Evolutionary conservation across 2,329 filamentous ascomycete genomes (phyloP).

Genomic region (Colletotrichum sp.): DNA sequence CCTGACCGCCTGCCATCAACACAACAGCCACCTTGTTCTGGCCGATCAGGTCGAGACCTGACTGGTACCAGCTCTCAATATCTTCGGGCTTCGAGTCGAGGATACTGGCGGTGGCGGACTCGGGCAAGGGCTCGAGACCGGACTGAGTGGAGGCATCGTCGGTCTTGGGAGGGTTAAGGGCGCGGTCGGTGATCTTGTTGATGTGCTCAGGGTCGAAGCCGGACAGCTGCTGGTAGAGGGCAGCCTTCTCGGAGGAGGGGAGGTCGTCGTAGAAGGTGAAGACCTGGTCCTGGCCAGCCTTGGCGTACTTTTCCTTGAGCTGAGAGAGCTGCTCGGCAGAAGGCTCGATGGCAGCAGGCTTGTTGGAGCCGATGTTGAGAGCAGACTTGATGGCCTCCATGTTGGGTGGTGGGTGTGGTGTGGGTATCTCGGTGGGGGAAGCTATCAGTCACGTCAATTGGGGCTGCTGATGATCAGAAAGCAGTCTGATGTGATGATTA

Average conservation of each 20-base stretch:
- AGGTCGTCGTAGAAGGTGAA: conserved; percentile 87
- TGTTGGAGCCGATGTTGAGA: conserved; percentile 40
- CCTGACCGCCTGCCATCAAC: conserved; percentile 96
- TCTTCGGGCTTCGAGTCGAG: conserved; percentile 84
- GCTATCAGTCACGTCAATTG: neutral
- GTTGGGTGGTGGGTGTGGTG: conserved; percentile 19
- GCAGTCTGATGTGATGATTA: neutral
- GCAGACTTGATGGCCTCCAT: conserved; percentile 51
- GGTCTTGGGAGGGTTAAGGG: conserved; percentile 77
- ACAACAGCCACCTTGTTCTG: conserved; percentile 84
- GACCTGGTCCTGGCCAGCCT: conserved; percentile 80
- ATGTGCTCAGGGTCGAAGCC: conserved; percentile 85
- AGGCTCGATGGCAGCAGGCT: conserved; percentile 53
- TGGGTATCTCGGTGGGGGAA: neutral
- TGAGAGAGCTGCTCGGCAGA: conserved; percentile 69
- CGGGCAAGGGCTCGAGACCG: conserved; percentile 84
- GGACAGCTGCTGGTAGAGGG: conserved; percentile 81
- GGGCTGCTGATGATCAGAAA: neutral
- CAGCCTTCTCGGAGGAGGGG: conserved; percentile 71
- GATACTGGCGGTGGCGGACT: conserved; percentile 85
- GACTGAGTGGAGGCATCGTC: conserved; percentile 55
- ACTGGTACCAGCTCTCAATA: conserved; percentile 83
- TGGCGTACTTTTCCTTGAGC: conserved; percentile 74
- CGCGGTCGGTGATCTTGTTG: conserved; percentile 83
- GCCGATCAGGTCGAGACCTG: conserved; percentile 79